A percentile compares a stretch with the other conserved stretches of the same genome.
Evolutionary conservation across 768 basidiomycete species (phyloP).

Genomic region (Baorangia bicolor): DNA sequence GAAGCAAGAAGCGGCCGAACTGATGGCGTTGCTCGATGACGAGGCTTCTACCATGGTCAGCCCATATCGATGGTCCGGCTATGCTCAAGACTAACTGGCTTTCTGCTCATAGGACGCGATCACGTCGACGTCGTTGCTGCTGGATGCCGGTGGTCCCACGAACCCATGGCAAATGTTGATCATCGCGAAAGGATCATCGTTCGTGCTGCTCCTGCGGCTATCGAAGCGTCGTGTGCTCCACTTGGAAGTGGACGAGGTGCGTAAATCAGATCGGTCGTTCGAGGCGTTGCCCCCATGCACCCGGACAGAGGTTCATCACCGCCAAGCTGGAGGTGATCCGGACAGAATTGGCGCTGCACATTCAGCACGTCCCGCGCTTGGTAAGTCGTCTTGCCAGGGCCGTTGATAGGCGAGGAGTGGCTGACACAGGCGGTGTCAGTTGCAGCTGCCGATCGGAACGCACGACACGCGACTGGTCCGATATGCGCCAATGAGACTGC

Average conservation of each 20-base stretch:
- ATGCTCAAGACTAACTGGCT: neutral
- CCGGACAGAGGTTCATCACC: slow-evolving; percentile 12
- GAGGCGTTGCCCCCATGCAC: neutral
- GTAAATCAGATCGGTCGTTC: neutral
- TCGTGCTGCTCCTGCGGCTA: slow-evolving; percentile 20
- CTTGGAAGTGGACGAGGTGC: slow-evolving; percentile 27
- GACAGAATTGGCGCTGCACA: slow-evolving; percentile 10
- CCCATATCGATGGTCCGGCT: neutral
- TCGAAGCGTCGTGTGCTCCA: slow-evolving; percentile 20
- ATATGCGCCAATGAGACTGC: slow-evolving; percentile 16
- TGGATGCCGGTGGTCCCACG: neutral
- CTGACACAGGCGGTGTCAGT: slow-evolving; percentile 10
- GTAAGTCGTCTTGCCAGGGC: slow-evolving; percentile 2
- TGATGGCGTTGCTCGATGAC: slow-evolving; percentile 15
- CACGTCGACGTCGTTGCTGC: neutral
- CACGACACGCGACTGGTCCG: slow-evolving; percentile 18
- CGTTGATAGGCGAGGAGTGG: neutral
- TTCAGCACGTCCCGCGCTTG: slow-evolving; percentile 16
- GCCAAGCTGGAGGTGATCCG: slow-evolving; percentile 22
- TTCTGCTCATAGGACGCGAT: slow-evolving; percentile 3
- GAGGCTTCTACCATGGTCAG: slow-evolving; percentile 9
- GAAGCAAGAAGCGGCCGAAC: slow-evolving; percentile 15
- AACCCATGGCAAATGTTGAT: slow-evolving; percentile 19
- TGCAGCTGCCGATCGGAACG: slow-evolving; percentile 8
- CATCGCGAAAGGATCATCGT: slow-evolving; percentile 18